Evolutionary conservation across 2,329 filamentous ascomycete species (phyloP).

Genomic region (Karstenula rhodostoma): DNA sequence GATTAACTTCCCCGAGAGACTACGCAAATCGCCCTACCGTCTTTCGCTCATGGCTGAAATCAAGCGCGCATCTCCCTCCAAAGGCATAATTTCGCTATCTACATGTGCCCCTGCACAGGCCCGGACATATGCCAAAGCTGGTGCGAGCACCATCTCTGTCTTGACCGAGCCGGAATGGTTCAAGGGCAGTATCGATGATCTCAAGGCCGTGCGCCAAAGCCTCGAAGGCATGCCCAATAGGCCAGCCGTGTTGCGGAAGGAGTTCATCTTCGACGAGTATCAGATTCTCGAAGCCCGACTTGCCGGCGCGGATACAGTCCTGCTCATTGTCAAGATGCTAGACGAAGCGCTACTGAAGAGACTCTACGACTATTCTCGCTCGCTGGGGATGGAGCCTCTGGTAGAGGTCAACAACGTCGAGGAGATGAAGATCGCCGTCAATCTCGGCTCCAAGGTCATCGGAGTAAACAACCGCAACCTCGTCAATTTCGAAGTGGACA

Average conservation of each 20-base stretch:
- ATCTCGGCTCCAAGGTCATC: constrained; percentile 87
- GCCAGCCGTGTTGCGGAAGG: constrained; percentile 90
- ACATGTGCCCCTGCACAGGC: constrained; percentile 91
- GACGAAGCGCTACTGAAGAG: constrained; percentile 74
- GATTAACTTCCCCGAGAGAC: constrained; percentile 78
- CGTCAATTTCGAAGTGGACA: constrained; percentile 95
- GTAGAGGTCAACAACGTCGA: constrained; percentile 96
- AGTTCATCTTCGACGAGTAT: constrained; percentile 98
- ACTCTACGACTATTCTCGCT: constrained; percentile 87
- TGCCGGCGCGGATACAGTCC: constrained; percentile 90
- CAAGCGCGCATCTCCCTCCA: constrained; percentile 94
- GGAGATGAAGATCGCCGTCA: constrained; percentile 88
- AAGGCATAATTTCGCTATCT: constrained; percentile 88
- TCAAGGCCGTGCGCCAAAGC: constrained; percentile 85
- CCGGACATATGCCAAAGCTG: constrained; percentile 88
- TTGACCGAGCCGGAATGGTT: constrained; percentile 99
- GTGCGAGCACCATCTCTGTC: constrained; percentile 97
- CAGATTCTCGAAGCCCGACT: constrained; percentile 94
- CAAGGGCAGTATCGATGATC: constrained; percentile 95
- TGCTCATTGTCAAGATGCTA: constrained; percentile 99
- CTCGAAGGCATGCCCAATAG: constrained; percentile 91
- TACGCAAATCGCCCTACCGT: constrained; percentile 84
- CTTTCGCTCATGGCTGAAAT: constrained; percentile 97
- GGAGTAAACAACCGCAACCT: constrained; percentile 98
- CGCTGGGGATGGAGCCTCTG: constrained; percentile 94